Evolutionary conservation across 129 eudicot genomes (phyloP), one percentile per base, ranked within the genome.

Genomic region (Flaveria bidentis): DNA sequence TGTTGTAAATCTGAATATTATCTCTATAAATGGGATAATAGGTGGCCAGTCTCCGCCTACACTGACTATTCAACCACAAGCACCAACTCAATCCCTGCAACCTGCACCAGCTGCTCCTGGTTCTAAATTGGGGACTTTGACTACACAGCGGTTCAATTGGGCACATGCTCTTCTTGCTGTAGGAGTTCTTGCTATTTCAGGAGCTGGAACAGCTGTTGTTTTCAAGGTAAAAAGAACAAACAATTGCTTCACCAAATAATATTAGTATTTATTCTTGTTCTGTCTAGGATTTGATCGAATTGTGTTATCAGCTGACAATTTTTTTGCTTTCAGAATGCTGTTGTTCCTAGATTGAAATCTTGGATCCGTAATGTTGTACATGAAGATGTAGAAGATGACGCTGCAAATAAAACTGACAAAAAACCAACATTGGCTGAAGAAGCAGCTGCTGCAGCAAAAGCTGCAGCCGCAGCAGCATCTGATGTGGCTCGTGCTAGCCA

Each of bases 401-500:
- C 61, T 66, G 53, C 17, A 30, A 69, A 82, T 71, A 77, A 81
- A 84, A 51, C 80, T 20, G 55, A 83, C 41, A 13, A 76, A 74
- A 90, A 84, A 39, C 90, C 97, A 60, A 88, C 85, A 73, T n/a
- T 86, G 68, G 92, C 88, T 44, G 96, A 91, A 84, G 99, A 91
- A 79, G 89, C 99, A 60, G 87, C 97, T 42, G 87, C 94, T 68
- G 94, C 98, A 74, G 96, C 97, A 75, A 91, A 90, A 84, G 88
- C 93, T 18, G 97, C 97, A 25, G 97, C 98, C 0, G 90, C 96
- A 0, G 97, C 98, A 25, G 97, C 98, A 17, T 75, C 96, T 82
- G 99, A 91, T 60, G 96, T 89, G 47, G 99, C 97, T 18, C 89
- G 86, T 73, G 89, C 94, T 26, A 94, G 94, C 76, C 90, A 91